These are phyloP conservation scores for Monosporozyma siamensis DNA, from an alignment of 805 yeast species.

Conservation along the genomic window DNA sequence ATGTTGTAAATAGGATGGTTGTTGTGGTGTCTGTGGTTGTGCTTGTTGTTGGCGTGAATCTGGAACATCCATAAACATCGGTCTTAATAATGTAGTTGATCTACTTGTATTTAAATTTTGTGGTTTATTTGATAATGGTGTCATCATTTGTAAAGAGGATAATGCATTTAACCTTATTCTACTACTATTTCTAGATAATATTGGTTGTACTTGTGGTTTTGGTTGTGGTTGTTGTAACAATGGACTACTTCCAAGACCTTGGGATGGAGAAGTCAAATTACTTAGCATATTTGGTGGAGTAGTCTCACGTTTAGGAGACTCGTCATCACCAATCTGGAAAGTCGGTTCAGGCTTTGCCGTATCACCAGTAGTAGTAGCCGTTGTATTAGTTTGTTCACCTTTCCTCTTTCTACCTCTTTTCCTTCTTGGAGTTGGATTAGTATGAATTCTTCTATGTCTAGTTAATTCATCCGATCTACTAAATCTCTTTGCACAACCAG, in stretches of 20 bases:
- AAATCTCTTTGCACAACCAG: conserved; percentile 60
- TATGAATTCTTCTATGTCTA: conserved; percentile 63
- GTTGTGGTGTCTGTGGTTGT: background rate
- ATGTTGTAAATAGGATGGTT: background rate
- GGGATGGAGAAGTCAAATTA: conserved; percentile 4
- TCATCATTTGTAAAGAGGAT: conserved; percentile 53
- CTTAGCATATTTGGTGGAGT: conserved; percentile 1
- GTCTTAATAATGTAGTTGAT: conserved; percentile 2
- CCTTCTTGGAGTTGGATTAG: conserved; percentile 60
- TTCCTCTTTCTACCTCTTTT: conserved; percentile 40
- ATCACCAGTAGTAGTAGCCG: background rate
- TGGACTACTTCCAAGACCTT: background rate
- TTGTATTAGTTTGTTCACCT: background rate
- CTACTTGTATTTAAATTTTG: conserved; percentile 5
- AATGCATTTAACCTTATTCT: conserved; percentile 30
- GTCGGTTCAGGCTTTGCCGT: background rate
- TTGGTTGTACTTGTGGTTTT: background rate
- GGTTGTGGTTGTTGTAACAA: background rate
- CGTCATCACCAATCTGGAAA: conserved; percentile 7
- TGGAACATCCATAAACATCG: conserved; percentile 18
- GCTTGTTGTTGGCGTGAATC: conserved; percentile 1
- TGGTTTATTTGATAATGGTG: conserved; percentile 34
- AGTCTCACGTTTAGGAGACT: conserved; percentile 1
- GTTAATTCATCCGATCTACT: conserved; percentile 67
- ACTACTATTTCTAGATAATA: conserved; percentile 11